A percentile compares a stretch with the other conserved stretches of the same genome.
phyloP scores from a whole-genome alignment of 495 filamentous ascomycete genomes.

The Penicillium herquei region DNA sequence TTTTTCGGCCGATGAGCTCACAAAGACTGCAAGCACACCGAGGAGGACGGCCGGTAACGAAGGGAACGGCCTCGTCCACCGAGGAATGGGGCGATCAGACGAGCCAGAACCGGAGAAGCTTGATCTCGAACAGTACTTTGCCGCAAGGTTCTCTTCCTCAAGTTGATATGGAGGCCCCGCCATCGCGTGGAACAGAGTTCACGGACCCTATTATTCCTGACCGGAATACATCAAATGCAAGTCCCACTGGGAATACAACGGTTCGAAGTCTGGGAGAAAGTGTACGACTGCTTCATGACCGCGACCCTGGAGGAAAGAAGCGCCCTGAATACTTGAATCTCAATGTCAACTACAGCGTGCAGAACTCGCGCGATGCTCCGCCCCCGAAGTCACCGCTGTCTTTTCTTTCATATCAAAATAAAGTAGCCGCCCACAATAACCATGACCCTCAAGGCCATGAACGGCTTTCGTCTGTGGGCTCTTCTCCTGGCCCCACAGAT shows the following conservation, averaged over 20 bases:
- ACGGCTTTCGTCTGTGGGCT: constrained; percentile 71
- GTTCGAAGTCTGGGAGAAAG: constrained; percentile 69
- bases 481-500: constrained; percentile 59
- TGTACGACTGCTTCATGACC: constrained; percentile 65
- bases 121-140: constrained; percentile 47
- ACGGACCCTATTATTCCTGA: constrained; percentile 65
- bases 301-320: constrained; percentile 44
- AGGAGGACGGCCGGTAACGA: constrained; percentile 53
- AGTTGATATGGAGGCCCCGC: constrained; percentile 60
- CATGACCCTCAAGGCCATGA: constrained; percentile 64
- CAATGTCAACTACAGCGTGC: constrained; percentile 51
- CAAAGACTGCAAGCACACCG: constrained; percentile 91
- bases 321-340: constrained; percentile 59
- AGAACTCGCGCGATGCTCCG: constrained; percentile 48
- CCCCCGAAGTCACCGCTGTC: constrained; percentile 68
- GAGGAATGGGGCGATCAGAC: constrained; percentile 45
- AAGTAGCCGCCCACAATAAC: constrained; percentile 40
- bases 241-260: constrained; percentile 66
- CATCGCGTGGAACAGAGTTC: constrained; percentile 75
- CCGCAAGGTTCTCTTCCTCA: constrained; percentile 37
- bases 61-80: constrained; percentile 38
- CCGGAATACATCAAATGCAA: constrained; percentile 69
- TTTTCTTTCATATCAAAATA: constrained; percentile 60
- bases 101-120: constrained; percentile 47
- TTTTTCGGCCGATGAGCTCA: constrained; percentile 96